Base-by-base conservation (phyloP, 2,329 filamentous ascomycete species). In the Ascochyta koolunga region DNA sequence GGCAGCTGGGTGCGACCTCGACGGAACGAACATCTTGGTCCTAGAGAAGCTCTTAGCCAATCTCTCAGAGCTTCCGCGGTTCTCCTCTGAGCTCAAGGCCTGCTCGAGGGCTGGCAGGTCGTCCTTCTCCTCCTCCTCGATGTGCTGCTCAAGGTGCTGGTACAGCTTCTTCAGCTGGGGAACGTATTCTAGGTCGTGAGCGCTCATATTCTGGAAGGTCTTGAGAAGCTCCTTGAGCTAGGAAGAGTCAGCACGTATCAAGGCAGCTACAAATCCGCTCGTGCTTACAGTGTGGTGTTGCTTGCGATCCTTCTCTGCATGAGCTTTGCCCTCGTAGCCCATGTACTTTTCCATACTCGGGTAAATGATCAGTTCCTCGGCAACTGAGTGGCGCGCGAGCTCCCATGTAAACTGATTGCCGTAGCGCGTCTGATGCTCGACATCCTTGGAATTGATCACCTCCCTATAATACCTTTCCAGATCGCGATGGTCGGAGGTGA, bases 381-480 rank as follows among this genome's bases (percentile, higher is more conserved):
- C 79, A 44, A 83, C 74, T 0, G 79, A 75, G 62, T 83, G 80
- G 9, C 81, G 78, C 22, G 80, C 78, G 0, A 83, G 71, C 54
- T 82, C 79, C 81, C 81, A 83, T 13, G 76, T 78, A 56, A 83
- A 80, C 53, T 81, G 76, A 49, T 83, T 83, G 50, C 80, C 77
- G 54, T 73, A 82, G 11, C 77, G 74, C 5, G 69, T 71, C 48
- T 78, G 74, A 22, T 78, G 72, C 27, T 81, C 79, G 27, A 64
- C 60, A 44, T 81, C 76, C 15, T 51, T 33, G 1, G 56, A 54
- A n/a, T 60, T 71, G 52, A 78, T 57, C 31, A 82, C 72, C 15
- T 76, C 74, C 16, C 78, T 67, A 63, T 81, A 81, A 58, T 76
- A 78, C 2, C 70, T 56, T 49, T 77, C 71, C 21, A 81, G 62